These are phyloP conservation scores for Beauveria asiatica DNA, from an alignment of 2,329 filamentous ascomycete genomes.

Conservation along the genomic window DNA sequence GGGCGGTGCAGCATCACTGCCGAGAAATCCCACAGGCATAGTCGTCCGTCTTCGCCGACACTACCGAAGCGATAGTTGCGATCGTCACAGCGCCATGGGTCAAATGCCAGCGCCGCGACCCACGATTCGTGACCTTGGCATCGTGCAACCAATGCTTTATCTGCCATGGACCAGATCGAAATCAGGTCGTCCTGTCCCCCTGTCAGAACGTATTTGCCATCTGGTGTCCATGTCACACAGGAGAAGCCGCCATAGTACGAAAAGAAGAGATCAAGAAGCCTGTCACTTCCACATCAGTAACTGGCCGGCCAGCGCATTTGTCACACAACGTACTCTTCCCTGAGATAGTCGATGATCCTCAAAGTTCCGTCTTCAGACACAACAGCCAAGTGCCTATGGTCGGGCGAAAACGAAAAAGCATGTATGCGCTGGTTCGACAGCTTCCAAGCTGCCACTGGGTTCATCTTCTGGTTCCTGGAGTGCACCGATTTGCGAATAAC, in stretches of 20 bases:
- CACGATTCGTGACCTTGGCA: slow-evolving; percentile 95
- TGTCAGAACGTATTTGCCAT: slow-evolving; percentile 90
- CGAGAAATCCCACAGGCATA: slow-evolving; percentile 95
- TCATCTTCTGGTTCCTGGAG: slow-evolving; percentile 86
- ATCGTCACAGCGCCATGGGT: slow-evolving; percentile 94
- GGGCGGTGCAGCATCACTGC: slow-evolving; percentile 93
- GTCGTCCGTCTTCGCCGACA: slow-evolving; percentile 84
- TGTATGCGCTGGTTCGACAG: slow-evolving; percentile 86
- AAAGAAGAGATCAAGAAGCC: slow-evolving; percentile 76
- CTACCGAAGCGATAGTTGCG: slow-evolving; percentile 93
- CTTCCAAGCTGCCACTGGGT: slow-evolving; percentile 89
- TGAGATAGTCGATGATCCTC: slow-evolving; percentile 82
- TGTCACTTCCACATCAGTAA: slow-evolving; percentile 24
- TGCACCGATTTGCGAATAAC: slow-evolving; percentile 84
- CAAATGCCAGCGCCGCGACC: slow-evolving; percentile 89
- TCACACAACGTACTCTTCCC: slow-evolving; percentile 60
- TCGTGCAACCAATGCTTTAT: slow-evolving; percentile 76
- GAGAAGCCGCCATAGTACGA: slow-evolving; percentile 91
- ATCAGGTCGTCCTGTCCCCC: slow-evolving; percentile 94
- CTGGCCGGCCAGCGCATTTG: no score
- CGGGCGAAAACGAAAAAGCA: slow-evolving; percentile 84
- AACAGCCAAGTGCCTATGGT: slow-evolving; percentile 76
- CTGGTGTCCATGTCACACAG: slow-evolving; percentile 95
- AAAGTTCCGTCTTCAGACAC: slow-evolving; percentile 88
- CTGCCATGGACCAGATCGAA: slow-evolving; percentile 86